A percentile compares a stretch with the other conserved stretches of the same genome.
phyloP scores from a whole-genome alignment of 1,284 basidiomycete species.

The Malassezia restricta region DNA sequence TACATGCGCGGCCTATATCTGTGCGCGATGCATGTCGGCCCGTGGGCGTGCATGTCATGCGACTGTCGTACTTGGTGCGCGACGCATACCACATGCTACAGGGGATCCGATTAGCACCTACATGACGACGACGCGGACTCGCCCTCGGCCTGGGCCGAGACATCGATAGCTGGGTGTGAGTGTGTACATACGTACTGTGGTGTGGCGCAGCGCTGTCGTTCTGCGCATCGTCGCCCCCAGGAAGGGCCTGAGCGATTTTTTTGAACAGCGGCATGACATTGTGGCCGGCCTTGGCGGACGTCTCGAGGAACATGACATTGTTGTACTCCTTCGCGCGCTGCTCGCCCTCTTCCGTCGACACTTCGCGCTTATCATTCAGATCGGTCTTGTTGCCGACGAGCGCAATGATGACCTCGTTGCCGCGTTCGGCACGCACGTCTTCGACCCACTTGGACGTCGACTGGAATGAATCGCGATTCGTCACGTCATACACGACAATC shows the following conservation, averaged over 20 bases:
- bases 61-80: neutral
- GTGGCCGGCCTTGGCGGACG: conserved; percentile 95
- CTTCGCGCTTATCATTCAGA: conserved; percentile 58
- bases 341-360: conserved; percentile 95
- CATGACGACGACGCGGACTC: conserved; percentile 5
- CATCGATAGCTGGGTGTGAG: conserved; percentile 7
- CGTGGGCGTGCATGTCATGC: neutral
- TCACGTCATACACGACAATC: conserved; percentile 97
- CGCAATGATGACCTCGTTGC: conserved; percentile 96
- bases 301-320: conserved; percentile 98
- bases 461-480: conserved; percentile 92
- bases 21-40: neutral
- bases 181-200: conserved; percentile 39
- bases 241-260: conserved; percentile 95
- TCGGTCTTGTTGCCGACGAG: conserved; percentile 99
- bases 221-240: conserved; percentile 76
- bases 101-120: conserved; percentile 10
- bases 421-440: conserved; percentile 91
- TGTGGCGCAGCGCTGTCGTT: conserved; percentile 51
- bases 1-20: neutral
- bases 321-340: conserved; percentile 73
- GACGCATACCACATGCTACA: neutral
- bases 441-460: conserved; percentile 99
- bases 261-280: conserved; percentile 98
- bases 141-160: neutral